Percentiles rank a stretch among this genome's conserved stretches.
Conservation (phyloP, 805 yeast genomes). For the Maudiozyma pseudohumilis region DNA sequence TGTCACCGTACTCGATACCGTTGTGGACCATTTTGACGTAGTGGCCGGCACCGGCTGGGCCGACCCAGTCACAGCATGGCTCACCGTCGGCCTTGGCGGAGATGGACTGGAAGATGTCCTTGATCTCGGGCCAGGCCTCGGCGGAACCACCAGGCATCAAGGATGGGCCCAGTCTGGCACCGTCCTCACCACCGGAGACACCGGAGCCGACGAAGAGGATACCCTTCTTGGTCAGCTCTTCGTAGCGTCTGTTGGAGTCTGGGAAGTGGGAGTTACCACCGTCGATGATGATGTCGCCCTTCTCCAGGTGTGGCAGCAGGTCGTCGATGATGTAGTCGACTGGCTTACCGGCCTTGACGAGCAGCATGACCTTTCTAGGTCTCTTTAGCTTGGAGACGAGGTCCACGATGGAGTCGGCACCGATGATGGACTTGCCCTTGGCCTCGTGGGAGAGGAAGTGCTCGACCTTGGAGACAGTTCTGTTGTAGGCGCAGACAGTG, state of each 20-base stretch:
- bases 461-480: slow-evolving; percentile 93
- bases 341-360: slow-evolving; percentile 95
- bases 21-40: slow-evolving; percentile 99
- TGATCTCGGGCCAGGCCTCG: slow-evolving; percentile 98
- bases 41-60: slow-evolving; percentile 98
- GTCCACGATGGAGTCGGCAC: slow-evolving; percentile 89
- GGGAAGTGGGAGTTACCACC: slow-evolving; percentile 99
- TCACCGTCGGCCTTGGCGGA: slow-evolving; percentile 96
- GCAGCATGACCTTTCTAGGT: slow-evolving; percentile 90
- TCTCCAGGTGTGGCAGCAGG: slow-evolving; percentile 81
- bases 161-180: slow-evolving; percentile 98
- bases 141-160: slow-evolving; percentile 98
- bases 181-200: slow-evolving; percentile 99
- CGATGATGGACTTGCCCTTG: slow-evolving; percentile 91
- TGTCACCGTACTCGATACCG: slow-evolving; percentile 99
- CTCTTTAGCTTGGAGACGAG: slow-evolving; percentile 80
- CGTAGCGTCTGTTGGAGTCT: slow-evolving; percentile 94
- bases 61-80: slow-evolving; percentile 99
- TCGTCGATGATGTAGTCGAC: slow-evolving; percentile 87
- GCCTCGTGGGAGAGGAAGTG: slow-evolving; percentile 91
- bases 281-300: slow-evolving; percentile 96
- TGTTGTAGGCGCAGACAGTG: slow-evolving; percentile 96
- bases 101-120: slow-evolving; percentile 90
- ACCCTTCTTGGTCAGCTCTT: slow-evolving; percentile 77
- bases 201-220: slow-evolving; percentile 94